Conservation (phyloP, 2,329 filamentous ascomycete species). For the Botrytis squamosa region DNA sequence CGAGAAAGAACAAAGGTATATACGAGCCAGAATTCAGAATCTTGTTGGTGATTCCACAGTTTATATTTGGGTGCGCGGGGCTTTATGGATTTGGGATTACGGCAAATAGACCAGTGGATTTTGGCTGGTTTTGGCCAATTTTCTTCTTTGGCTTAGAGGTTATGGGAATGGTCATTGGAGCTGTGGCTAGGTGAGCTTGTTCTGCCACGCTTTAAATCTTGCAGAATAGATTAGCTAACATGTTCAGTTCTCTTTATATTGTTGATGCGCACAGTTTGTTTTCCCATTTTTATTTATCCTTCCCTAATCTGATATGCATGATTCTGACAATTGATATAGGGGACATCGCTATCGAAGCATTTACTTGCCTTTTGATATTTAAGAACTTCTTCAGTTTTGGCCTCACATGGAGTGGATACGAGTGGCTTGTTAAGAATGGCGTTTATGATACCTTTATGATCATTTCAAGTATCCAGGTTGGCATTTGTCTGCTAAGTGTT, state of each 20-base stretch:
- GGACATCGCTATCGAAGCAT: slow-evolving; percentile 80
- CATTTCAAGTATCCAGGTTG: slow-evolving; percentile 74
- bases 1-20: slow-evolving; percentile 71
- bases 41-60: slow-evolving; percentile 76
- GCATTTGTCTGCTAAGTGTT: slow-evolving; percentile 70
- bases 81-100: slow-evolving; percentile 84
- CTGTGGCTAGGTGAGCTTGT: slow-evolving; percentile 66
- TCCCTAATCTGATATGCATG: not conserved
- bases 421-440: slow-evolving; percentile 73
- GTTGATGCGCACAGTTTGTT: slow-evolving; percentile 84
- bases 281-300: not conserved
- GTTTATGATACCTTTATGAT: slow-evolving; percentile 63
- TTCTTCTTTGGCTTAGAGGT: slow-evolving; percentile 85
- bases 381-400: slow-evolving; percentile 92
- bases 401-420: slow-evolving; percentile 78
- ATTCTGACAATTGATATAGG: slow-evolving; percentile 45
- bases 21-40: slow-evolving; percentile 94
- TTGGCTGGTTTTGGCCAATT: slow-evolving; percentile 67
- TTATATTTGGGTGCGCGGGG: slow-evolving; percentile 74
- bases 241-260: slow-evolving; percentile 63
- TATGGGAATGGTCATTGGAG: slow-evolving; percentile 87
- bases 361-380: slow-evolving; percentile 87
- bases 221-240: not conserved
- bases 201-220: not conserved
- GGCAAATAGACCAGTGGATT: slow-evolving; percentile 59